Evolutionary conservation across 306 rosid species (phyloP).

Genomic region (Prunus davidiana): DNA sequence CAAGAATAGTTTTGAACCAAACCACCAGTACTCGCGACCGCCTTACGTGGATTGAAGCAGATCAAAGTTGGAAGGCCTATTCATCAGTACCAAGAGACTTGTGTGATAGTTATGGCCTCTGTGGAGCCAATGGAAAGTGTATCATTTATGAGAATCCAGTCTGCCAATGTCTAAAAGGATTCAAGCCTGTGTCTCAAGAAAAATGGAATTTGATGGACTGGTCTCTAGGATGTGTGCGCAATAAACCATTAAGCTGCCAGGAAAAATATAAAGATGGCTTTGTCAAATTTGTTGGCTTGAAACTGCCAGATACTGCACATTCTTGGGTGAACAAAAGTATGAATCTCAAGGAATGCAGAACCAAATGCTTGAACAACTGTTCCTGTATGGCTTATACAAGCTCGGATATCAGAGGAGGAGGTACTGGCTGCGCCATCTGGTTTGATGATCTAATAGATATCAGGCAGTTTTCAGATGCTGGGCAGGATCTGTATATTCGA

Average conservation of each 20-base stretch:
- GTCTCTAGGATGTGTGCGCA: no score
- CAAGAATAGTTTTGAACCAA: not conserved
- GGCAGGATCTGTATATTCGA: slow-evolving; percentile 36
- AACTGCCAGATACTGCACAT: slow-evolving; percentile 13
- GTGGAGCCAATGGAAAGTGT: slow-evolving; percentile 48
- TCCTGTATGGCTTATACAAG: slow-evolving; percentile 53
- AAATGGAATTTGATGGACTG: no score
- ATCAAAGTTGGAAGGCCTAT: slow-evolving; percentile 36
- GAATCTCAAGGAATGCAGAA: slow-evolving; percentile 39
- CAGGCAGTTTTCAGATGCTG: slow-evolving; percentile 19
- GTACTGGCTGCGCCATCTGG: slow-evolving; percentile 19
- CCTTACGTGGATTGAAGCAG: slow-evolving; percentile 31
- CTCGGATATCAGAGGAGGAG: slow-evolving; percentile 48
- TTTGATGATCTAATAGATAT: slow-evolving; percentile 42
- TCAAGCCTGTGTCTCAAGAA: slow-evolving; percentile 31
- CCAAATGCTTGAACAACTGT: slow-evolving; percentile 44
- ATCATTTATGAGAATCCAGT: slow-evolving; percentile 23
- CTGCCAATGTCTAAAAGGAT: slow-evolving; percentile 47
- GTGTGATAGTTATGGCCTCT: slow-evolving; percentile 42
- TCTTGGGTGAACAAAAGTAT: slow-evolving; percentile 43
- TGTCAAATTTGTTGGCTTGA: no score
- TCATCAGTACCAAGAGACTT: slow-evolving; percentile 24
- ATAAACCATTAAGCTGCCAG: no score
- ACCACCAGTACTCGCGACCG: slow-evolving; percentile 6
- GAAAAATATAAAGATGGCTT: no score